A percentile compares a stretch with the other conserved stretches of the same genome.
Conservation (phyloP, 2,329 filamentous ascomycete species). For the Alternaria postmessia region DNA sequence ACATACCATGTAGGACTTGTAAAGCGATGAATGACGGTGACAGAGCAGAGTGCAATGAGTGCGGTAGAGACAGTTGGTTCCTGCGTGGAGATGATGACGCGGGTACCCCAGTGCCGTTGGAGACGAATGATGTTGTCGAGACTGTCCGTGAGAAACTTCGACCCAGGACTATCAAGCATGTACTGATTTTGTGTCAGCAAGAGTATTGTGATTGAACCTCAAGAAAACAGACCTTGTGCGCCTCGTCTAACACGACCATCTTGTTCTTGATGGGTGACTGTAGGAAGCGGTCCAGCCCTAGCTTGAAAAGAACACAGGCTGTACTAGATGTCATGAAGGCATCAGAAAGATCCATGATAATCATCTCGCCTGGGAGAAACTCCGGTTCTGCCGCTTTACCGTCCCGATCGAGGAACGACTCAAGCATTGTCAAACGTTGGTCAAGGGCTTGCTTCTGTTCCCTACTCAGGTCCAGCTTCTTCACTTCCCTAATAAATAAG, state of each 20-base stretch:
- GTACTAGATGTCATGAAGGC: conserved; percentile 72
- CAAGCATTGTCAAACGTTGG: conserved; percentile 48
- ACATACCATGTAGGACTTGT: neutral
- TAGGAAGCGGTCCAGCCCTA: conserved; percentile 72
- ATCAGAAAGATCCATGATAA: conserved; percentile 76
- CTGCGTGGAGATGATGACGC: conserved; percentile 77
- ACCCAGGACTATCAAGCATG: conserved; percentile 62
- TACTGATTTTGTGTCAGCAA: conserved; percentile 57
- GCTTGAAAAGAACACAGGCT: conserved; percentile 76
- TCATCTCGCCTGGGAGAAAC: conserved; percentile 60
- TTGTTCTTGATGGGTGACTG: conserved; percentile 57
- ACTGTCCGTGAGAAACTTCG: neutral
- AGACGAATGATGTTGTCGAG: neutral
- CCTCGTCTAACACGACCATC: conserved; percentile 77
- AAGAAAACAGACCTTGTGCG: conserved; percentile 61
- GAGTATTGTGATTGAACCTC: too few species aligned
- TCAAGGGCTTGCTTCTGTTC: too few species aligned
- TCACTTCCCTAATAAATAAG: too few species aligned
- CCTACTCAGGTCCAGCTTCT: too few species aligned
- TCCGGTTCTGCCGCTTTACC: conserved; percentile 18
- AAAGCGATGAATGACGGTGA: conserved; percentile 74
- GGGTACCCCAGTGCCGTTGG: conserved; percentile 69
- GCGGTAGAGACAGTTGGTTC: conserved; percentile 75
- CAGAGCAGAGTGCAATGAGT: conserved; percentile 74
- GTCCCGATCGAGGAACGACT: conserved; percentile 66